These are phyloP conservation scores for Corymbia citriodora DNA, from an alignment of 441 rosid genomes.

Conservation along the genomic window DNA sequence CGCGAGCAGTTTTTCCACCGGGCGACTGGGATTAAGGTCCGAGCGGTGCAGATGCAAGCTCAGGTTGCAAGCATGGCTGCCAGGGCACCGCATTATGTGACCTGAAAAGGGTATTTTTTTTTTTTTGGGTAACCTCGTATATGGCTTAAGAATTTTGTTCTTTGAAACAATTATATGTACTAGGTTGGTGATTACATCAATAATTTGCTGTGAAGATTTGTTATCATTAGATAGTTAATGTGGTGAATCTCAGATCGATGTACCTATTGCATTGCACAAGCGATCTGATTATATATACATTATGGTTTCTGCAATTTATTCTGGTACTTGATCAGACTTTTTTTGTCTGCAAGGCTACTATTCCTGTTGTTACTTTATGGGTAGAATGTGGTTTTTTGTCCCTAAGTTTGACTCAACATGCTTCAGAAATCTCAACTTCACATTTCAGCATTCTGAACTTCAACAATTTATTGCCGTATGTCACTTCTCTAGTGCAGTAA, in stretches of 20 bases:
- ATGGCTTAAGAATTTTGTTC: neutral
- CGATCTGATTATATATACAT: neutral
- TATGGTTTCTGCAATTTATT: neutral
- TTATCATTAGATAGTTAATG: neutral
- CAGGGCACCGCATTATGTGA: constrained; percentile 46
- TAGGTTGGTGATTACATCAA: neutral
- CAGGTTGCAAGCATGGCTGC: constrained; percentile 84
- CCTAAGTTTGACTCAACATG: neutral
- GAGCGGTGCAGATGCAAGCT: constrained; percentile 86
- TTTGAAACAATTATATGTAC: neutral
- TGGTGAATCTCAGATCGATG: neutral
- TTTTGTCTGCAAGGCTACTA: neutral
- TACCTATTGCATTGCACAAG: neutral
- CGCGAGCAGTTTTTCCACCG: constrained; percentile 92
- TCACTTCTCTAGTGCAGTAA: too few relatives aligned
- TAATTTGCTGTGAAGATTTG: neutral
- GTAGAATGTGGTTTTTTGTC: neutral
- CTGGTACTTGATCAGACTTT: neutral
- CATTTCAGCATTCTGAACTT: neutral
- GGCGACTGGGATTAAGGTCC: constrained; percentile 75
- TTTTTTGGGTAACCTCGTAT: neutral
- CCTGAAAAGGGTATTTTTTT: neutral
- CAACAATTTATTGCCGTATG: neutral
- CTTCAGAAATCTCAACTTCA: neutral
- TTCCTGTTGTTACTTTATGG: neutral